These are phyloP conservation scores for Acanthamoeba royreba DNA, from an alignment of 208 protist species.

Conservation along the genomic window DNA sequence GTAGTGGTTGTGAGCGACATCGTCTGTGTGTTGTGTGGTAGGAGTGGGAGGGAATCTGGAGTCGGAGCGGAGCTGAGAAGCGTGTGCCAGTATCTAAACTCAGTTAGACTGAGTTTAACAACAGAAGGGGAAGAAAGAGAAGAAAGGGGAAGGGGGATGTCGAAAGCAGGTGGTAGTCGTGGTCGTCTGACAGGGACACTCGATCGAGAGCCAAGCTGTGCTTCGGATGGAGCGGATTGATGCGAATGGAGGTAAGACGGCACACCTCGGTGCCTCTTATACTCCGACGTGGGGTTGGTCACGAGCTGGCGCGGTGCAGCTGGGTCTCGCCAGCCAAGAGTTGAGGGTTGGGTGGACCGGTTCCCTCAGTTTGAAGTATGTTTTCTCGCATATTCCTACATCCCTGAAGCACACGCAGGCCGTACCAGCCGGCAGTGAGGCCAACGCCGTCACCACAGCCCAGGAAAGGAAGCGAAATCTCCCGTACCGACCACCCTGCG, in stretches of 20 bases:
- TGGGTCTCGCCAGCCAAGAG: too few species aligned
- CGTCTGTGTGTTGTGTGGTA: background rate
- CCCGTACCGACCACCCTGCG: too few species aligned
- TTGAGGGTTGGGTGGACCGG: too few species aligned
- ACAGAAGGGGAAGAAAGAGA: background rate
- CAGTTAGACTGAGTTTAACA: too few species aligned
- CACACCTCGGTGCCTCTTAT: background rate
- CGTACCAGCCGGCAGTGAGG: background rate
- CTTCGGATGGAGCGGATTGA: too few species aligned
- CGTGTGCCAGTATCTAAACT: too few species aligned
- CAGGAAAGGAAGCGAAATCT: background rate
- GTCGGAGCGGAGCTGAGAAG: too few species aligned
- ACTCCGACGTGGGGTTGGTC: too few species aligned
- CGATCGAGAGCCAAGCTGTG: background rate
- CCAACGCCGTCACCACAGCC: background rate
- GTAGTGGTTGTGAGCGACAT: background rate
- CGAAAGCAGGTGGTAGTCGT: too few species aligned
- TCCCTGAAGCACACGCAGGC: background rate
- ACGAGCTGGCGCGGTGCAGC: too few species aligned
- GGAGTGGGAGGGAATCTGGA: background rate
- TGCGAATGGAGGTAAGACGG: background rate
- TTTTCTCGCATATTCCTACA: background rate
- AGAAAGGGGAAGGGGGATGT: background rate
- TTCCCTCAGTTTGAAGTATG: background rate
- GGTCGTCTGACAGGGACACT: too few species aligned